Evolutionary conservation across 1,139 yeast genomes (phyloP), one percentile per base, ranked within the genome.

Genomic region (Kurtzmaniella natalensis): DNA sequence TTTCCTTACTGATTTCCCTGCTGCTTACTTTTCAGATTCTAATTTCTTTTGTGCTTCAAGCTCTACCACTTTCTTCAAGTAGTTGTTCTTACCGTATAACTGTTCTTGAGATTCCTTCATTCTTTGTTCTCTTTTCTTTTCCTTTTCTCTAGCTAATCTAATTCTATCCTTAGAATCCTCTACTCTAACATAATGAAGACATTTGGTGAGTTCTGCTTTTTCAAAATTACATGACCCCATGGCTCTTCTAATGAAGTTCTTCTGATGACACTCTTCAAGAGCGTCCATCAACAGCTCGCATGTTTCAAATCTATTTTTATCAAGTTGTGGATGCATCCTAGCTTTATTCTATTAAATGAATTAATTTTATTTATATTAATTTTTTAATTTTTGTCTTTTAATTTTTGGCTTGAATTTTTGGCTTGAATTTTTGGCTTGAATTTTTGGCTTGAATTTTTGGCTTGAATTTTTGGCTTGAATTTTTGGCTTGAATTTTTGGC

Each of bases 231-330:
- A 92, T 44, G 76, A 66, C 25, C 97, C 97, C 45, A 86, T 64
- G n/a, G 86, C 80, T 52, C 84, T 78, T 48, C 76, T 72, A 43
- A 84, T 49, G 46, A 81, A 83, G 39, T 81, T 84, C 41, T 72
- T 75, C 40, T 78, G 70, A 51, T 89, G 96, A 55, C 98, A 92
- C 53, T 85, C 82, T 52, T 89, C 96, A 10, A 92, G 72, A 1
- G 95, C 96, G 44, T 81, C 81, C 61, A 92, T 87, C 35, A 88
- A 72, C 42, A 81, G 83, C 33, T 76, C 80, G 57, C 98, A 92
- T 23, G 83, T 62, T 36, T 63, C 69, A 41, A 68, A 69, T 43
- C 74, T 54, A 41, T 57, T 59, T 41, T 57, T 63, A 48, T 69
- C 75, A 44, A 69, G 55, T 43, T 69, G 74, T 14, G 75, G 75